phyloP scores from a whole-genome alignment of 208 protist genomes.

The Leptomonas pyrrhocoris region DNA sequence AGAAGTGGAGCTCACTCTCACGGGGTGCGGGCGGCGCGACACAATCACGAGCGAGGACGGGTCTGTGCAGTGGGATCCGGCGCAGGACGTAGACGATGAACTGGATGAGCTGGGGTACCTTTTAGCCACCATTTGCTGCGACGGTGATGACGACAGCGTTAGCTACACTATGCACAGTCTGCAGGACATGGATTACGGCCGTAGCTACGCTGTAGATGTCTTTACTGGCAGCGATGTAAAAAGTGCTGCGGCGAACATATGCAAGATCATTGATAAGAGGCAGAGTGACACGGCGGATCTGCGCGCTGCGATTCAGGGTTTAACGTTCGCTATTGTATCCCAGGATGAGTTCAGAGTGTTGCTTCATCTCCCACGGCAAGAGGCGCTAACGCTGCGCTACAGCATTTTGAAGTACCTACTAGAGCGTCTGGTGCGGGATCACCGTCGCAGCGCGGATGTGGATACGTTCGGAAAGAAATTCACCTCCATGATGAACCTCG shows the following conservation, averaged over 20 bases:
- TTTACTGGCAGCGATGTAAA: background rate
- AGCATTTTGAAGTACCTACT: slow-evolving; percentile 64
- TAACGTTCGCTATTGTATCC: slow-evolving; percentile 8
- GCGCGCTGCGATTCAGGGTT: background rate
- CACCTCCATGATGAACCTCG: slow-evolving; percentile 50
- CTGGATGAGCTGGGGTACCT: background rate
- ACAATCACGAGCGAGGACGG: background rate
- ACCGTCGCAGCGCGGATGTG: slow-evolving; percentile 27
- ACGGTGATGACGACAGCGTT: background rate
- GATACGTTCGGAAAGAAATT: slow-evolving; percentile 41
- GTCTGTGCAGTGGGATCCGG: background rate
- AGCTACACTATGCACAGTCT: background rate
- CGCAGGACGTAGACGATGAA: background rate
- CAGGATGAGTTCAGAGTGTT: background rate
- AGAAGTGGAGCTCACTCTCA: background rate
- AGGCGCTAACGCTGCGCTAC: slow-evolving; percentile 47
- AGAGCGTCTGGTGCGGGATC: slow-evolving; percentile 27
- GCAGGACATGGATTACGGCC: background rate
- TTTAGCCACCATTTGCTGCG: background rate
- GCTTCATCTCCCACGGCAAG: background rate
- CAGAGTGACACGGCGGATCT: background rate
- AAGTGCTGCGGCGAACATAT: slow-evolving; percentile 29
- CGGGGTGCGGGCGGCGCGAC: background rate
- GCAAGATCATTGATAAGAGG: slow-evolving; percentile 40
- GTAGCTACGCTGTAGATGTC: background rate